Percentiles rank a stretch among this genome's conserved stretches.
These are phyloP conservation scores for Paecilomyces dactylethromorphus DNA, from an alignment of 2,329 filamentous ascomycete genomes.

Conservation along the genomic window DNA sequence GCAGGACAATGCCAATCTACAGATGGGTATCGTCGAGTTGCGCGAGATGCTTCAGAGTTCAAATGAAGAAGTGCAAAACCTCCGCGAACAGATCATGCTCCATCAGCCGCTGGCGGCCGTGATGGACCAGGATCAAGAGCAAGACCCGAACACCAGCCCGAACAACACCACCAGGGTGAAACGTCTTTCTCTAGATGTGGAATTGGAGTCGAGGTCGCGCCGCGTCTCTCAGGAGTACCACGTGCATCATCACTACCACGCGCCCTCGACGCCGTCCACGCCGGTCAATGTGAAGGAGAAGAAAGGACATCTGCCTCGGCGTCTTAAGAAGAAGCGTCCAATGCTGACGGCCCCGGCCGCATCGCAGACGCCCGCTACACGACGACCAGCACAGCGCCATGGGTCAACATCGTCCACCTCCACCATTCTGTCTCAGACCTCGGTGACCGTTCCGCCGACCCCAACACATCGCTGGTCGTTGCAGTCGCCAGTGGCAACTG, in stretches of 20 bases:
- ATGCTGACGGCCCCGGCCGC: slow-evolving; percentile 50
- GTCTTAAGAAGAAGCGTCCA: slow-evolving; percentile 66
- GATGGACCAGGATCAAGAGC: background rate
- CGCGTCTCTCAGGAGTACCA: slow-evolving; percentile 68
- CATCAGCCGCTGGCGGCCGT: slow-evolving; percentile 61
- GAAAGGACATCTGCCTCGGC: slow-evolving; percentile 47
- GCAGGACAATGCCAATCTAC: slow-evolving; percentile 89
- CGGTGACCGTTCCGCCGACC: slow-evolving; percentile 50
- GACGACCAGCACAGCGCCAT: slow-evolving; percentile 16
- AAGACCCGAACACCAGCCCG: too few relatives aligned
- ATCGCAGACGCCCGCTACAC: slow-evolving; percentile 24
- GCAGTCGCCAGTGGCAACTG: slow-evolving; percentile 44
- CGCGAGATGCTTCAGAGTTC: slow-evolving; percentile 85
- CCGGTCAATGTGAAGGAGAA: slow-evolving; percentile 44
- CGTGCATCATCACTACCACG: slow-evolving; percentile 91
- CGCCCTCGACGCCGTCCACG: slow-evolving; percentile 54
- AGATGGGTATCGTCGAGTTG: slow-evolving; percentile 84
- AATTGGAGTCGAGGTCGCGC: slow-evolving; percentile 53
- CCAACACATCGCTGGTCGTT: slow-evolving; percentile 31
- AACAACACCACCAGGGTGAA: slow-evolving; percentile 10
- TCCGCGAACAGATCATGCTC: slow-evolving; percentile 72
- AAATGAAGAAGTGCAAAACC: slow-evolving; percentile 84
- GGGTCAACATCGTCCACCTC: slow-evolving; percentile 43
- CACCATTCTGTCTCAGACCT: slow-evolving; percentile 57
- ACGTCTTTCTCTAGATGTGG: slow-evolving; percentile 56